Conservation (phyloP, 2,329 filamentous ascomycete genomes). For the Colletotrichum sp. region DNA sequence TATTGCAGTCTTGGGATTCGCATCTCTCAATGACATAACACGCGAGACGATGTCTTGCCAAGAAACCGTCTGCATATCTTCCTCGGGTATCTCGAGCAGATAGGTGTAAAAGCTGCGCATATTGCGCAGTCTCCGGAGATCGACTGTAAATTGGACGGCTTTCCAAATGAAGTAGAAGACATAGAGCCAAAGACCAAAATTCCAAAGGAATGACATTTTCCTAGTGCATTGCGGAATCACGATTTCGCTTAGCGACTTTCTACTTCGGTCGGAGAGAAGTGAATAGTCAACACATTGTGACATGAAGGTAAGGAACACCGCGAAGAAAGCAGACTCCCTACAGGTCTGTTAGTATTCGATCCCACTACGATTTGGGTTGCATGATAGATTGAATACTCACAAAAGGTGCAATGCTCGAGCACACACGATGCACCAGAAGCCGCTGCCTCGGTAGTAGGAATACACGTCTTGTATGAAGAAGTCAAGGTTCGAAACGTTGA, state of each 20-base stretch:
- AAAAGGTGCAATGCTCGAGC: conserved; percentile 74
- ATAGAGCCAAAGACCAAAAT: conserved; percentile 82
- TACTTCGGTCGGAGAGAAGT: conserved; percentile 65
- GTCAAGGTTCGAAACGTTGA: conserved; percentile 88
- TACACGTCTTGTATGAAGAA: conserved; percentile 87
- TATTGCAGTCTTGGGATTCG: conserved; percentile 80
- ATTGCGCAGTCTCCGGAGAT: conserved; percentile 74
- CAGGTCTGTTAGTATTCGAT: neutral
- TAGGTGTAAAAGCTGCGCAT: conserved; percentile 88
- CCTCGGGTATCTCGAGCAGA: conserved; percentile 79
- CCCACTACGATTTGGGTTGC: neutral
- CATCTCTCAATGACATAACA: conserved; percentile 82
- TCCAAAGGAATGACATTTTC: conserved; percentile 78
- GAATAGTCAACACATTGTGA: conserved; percentile 86
- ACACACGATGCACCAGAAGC: conserved; percentile 84
- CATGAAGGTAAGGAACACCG: conserved; percentile 82
- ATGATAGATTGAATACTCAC: conserved; percentile 49
- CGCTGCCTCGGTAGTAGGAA: conserved; percentile 82
- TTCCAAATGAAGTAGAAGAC: conserved; percentile 87
- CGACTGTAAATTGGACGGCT: conserved; percentile 74
- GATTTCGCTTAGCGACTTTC: conserved; percentile 58
- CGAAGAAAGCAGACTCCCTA: conserved; percentile 82
- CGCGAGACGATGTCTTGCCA: conserved; percentile 91
- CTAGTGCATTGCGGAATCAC: conserved; percentile 76
- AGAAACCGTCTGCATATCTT: conserved; percentile 91